These are phyloP conservation scores for Komagataella phaffii DNA, from an alignment of 805 yeast species.

Conservation along the genomic window DNA sequence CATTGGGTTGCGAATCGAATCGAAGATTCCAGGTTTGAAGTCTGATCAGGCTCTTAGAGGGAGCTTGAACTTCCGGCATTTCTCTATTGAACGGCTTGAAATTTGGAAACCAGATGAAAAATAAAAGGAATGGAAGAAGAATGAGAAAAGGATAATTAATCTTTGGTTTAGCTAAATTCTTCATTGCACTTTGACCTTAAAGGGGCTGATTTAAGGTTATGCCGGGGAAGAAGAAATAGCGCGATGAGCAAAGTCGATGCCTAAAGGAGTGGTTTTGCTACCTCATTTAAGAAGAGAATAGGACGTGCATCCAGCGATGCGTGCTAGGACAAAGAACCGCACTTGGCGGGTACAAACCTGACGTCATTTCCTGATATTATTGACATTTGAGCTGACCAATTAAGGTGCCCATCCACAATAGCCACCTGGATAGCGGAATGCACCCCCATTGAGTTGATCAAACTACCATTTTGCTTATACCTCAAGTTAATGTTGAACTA, in stretches of 20 bases:
- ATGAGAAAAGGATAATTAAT: not conserved
- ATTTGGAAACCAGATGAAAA: not conserved
- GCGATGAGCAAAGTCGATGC: not conserved
- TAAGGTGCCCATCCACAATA: not conserved
- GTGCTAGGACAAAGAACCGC: not conserved
- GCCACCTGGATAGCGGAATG: not conserved
- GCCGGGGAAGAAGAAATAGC: not conserved
- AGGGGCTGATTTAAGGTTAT: not conserved
- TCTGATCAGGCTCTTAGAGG: constrained; percentile 1
- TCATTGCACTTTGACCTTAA: not conserved
- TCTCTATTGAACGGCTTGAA: not conserved
- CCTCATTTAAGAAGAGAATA: not conserved
- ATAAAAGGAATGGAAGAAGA: not conserved
- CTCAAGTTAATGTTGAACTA: too few relatives aligned
- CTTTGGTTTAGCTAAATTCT: not conserved
- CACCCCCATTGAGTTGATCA: not conserved
- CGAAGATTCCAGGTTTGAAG: constrained; percentile 17
- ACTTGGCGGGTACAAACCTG: not conserved
- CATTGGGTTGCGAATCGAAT: constrained; percentile 12
- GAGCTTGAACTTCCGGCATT: not conserved
- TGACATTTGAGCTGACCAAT: not conserved
- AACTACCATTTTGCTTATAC: too few relatives aligned
- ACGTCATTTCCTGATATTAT: not conserved
- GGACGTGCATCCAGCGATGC: not conserved
- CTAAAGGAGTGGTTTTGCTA: not conserved